Conservation (phyloP, 441 rosid genomes). For the Populus hybrid region DNA sequence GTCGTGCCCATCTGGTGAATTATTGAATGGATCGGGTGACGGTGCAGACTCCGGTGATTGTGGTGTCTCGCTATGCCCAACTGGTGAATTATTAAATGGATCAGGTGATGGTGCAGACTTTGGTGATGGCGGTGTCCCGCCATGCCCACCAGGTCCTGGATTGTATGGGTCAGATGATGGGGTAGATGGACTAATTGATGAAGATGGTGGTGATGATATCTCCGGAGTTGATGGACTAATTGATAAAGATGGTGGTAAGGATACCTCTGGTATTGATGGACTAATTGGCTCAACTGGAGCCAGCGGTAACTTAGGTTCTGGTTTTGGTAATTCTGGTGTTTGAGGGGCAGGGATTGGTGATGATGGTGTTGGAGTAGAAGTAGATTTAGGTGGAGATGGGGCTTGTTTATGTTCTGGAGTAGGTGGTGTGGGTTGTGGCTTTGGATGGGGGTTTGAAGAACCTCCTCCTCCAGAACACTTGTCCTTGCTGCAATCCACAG, state of each 20-base stretch:
- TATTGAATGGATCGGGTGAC: slow-evolving; percentile 1
- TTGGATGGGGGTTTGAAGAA: not conserved
- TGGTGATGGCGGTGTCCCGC: not conserved
- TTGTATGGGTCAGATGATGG: slow-evolving; percentile 8
- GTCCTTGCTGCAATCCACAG: slow-evolving; percentile 74
- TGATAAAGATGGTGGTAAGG: not conserved
- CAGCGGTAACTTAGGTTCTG: not conserved
- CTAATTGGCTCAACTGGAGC: slow-evolving; percentile 1
- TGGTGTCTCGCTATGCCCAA: not conserved
- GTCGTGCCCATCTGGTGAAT: not conserved
- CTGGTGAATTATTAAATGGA: not conserved
- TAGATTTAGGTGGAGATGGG: slow-evolving; percentile 11
- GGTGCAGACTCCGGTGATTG: not conserved
- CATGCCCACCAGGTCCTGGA: not conserved
- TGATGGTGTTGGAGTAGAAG: slow-evolving; percentile 21
- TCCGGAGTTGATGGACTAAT: not conserved
- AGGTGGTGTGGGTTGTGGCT: slow-evolving; percentile 1
- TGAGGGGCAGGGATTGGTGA: not conserved
- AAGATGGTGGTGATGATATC: too few species aligned
- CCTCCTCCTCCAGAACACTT: slow-evolving; percentile 45
- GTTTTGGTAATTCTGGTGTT: slow-evolving; percentile 21
- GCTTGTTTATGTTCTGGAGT: slow-evolving; percentile 1
- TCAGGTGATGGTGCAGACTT: not conserved
- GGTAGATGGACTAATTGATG: not conserved
- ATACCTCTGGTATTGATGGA: not conserved